phyloP scores from a whole-genome alignment of 768 basidiomycete genomes.

The Tricholoma hemisulphureum region DNA sequence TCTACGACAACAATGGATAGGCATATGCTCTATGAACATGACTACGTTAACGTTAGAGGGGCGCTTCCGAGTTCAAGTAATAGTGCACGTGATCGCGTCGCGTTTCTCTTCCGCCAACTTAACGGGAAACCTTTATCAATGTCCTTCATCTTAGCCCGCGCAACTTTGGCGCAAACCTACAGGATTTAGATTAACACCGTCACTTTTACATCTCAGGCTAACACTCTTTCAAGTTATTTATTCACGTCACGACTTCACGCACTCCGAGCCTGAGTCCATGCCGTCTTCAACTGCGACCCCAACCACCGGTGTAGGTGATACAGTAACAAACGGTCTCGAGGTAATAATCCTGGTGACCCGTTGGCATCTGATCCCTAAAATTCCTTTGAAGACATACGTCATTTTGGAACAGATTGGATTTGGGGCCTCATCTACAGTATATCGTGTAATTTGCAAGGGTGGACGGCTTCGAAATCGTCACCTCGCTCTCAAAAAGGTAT shows the following conservation, averaged over 20 bases:
- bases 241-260: no score
- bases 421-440: slow-evolving; percentile 28
- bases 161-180: neutral
- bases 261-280: no score
- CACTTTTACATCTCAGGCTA: no score
- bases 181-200: neutral
- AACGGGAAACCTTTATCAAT: neutral
- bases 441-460: slow-evolving; percentile 41
- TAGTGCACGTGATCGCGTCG: neutral
- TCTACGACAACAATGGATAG: no score
- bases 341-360: slow-evolving; percentile 1
- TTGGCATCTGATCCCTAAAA: neutral
- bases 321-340: slow-evolving; percentile 20
- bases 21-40: no score
- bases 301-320: neutral
- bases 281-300: neutral
- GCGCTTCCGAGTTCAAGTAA: no score
- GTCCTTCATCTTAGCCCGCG: neutral
- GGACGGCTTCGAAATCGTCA: slow-evolving; percentile 43
- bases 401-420: slow-evolving; percentile 33
- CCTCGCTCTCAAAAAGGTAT: slow-evolving; percentile 45
- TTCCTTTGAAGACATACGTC: slow-evolving; percentile 36
- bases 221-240: no score
- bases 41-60: no score
- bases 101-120: neutral